These are phyloP conservation scores for Cinnamomum micranthum DNA, from an alignment of 164 flowering plant genomes.

Conservation along the genomic window DNA sequence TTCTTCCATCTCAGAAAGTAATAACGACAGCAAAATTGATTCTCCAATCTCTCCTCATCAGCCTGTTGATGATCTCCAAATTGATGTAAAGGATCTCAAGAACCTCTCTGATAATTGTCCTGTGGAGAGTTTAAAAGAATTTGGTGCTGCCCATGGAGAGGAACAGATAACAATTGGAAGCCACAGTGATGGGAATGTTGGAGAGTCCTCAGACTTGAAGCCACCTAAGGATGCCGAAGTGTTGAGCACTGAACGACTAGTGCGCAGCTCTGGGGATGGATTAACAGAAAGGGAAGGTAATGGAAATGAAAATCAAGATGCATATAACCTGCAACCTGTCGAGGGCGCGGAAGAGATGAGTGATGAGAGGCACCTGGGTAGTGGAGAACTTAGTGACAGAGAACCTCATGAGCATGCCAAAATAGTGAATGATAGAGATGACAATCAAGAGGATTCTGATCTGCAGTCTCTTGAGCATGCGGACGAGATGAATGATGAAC, in stretches of 20 bases:
- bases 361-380: not conserved
- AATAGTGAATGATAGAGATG: not conserved
- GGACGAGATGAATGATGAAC: not conserved
- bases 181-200: not conserved
- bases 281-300: not conserved
- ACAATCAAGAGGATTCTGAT: not conserved
- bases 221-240: constrained; percentile 4
- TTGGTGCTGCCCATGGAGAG: not conserved
- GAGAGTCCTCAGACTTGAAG: constrained; percentile 4
- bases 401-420: not conserved
- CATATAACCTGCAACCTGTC: not conserved
- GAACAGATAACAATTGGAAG: not conserved
- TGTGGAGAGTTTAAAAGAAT: not conserved
- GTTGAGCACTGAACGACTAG: not conserved
- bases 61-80: not conserved
- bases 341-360: not conserved
- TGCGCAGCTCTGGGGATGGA: no score
- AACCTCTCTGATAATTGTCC: not conserved
- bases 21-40: constrained; percentile 7
- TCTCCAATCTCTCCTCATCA: constrained; percentile 1
- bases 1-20: constrained; percentile 15
- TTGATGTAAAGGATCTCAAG: not conserved
- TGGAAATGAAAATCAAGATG: not conserved
- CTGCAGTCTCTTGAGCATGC: not conserved
- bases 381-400: not conserved